phyloP scores from a whole-genome alignment of 2,329 filamentous ascomycete species.

The Diaporthe destruens region DNA sequence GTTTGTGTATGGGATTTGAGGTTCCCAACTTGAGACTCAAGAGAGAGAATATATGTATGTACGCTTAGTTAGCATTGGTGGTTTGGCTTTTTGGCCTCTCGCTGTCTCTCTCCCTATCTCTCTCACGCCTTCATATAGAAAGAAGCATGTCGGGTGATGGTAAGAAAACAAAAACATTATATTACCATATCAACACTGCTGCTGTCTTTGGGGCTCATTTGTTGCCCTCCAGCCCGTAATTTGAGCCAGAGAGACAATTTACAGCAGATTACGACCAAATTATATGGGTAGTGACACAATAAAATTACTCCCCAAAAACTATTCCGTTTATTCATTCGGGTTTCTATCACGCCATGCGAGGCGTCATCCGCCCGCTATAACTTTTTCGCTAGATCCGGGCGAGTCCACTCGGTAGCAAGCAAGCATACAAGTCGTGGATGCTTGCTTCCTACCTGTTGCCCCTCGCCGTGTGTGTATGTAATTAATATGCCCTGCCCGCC shows the following conservation, averaged over 20 bases:
- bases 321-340: conserved; percentile 14
- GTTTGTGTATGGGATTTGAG: not conserved
- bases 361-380: not conserved
- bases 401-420: not conserved
- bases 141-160: conserved; percentile 11
- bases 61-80: not conserved
- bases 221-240: not conserved
- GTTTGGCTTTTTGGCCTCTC: not conserved
- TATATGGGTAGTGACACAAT: no score
- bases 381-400: not conserved
- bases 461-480: not conserved
- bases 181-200: not conserved
- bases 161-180: not conserved
- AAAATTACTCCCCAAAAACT: not conserved
- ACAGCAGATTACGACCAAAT: not conserved
- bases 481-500: not conserved
- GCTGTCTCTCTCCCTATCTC: not conserved
- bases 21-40: not conserved
- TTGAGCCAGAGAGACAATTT: not conserved
- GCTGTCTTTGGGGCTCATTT: no score
- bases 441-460: not conserved
- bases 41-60: no score
- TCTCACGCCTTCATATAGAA: conserved; percentile 2
- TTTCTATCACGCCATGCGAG: conserved; percentile 4
- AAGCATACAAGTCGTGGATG: not conserved